Evolutionary conservation across 129 eudicot genomes (phyloP), one percentile per base, ranked within the genome.

Genomic region (Heracleum sosnowskyi): DNA sequence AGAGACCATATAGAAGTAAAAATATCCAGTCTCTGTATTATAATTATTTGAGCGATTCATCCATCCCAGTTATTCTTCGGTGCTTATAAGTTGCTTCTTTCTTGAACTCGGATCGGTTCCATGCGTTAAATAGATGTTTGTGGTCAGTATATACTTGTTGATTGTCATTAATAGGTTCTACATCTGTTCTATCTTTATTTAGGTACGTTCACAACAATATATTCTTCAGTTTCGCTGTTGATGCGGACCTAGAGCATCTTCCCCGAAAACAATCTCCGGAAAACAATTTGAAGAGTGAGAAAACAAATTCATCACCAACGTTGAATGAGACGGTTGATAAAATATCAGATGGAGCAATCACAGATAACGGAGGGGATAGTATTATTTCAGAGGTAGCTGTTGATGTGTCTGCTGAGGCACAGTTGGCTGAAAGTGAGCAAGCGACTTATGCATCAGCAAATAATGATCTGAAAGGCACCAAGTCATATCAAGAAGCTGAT

Each of bases 131-230:
- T 22, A n/a, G 33, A 60, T n/a, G 68, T 16, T 55, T 22, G 64
- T 8, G 64, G 29, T 55, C 29, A 2, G 64, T 24, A 55, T 22
- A 22, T 55, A 22, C 29, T 26, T 26, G 16, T 10, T 60, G 73
- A 33, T 68, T 22, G 15, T 24, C 12, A 24, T 60, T 60, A 12
- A 29, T 10, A n/a, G 76, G 33, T 41, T 36, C 29, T 33, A 42
- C 45, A 26, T 77, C 24, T 76, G 44, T 71, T 79, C 33, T 45
- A 55, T 80, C 41, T 82, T 69, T 80, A 64, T 34, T 34, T 77
- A 96, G 99, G 97, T 96, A 96, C 82, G 99, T 96, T 66, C 99
- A 96, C 92, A 96, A 96, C 95, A 96, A 96, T 81, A 96, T 96
- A 89, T 96, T 96, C 93, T 96, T 92, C 81, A 96, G 99, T 77